Evolutionary conservation across 768 basidiomycete species (phyloP).

Genomic region (Atractiella rhizophila): DNA sequence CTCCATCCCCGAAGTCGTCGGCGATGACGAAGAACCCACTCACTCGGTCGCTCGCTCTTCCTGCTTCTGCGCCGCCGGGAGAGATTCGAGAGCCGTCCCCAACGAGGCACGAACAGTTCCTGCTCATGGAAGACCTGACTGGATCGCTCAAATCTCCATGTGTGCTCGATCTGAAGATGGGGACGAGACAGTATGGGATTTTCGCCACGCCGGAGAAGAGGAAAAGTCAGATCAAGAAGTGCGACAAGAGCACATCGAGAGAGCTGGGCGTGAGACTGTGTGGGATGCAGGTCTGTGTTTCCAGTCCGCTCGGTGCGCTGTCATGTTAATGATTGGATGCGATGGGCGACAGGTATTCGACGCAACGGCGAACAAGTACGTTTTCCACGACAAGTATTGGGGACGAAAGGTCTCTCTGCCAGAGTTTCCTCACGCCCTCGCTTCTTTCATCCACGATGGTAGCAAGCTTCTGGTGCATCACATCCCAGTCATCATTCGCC

Average conservation of each 20-base stretch:
- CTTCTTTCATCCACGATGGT: slow-evolving; percentile 64
- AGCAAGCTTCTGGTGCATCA: slow-evolving; percentile 62
- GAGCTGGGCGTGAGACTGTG: slow-evolving; percentile 76
- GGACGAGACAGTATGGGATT: slow-evolving; percentile 94
- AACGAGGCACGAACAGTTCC: slow-evolving; percentile 85
- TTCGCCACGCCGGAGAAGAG: slow-evolving; percentile 78
- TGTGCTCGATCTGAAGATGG: slow-evolving; percentile 97
- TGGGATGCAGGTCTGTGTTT: slow-evolving; percentile 80
- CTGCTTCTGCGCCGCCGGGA: not conserved
- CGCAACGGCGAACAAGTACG: slow-evolving; percentile 50
- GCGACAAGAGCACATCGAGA: slow-evolving; percentile 80
- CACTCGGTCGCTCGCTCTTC: not conserved
- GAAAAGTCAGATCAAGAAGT: slow-evolving; percentile 96
- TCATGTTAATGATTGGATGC: not conserved
- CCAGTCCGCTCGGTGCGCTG: not conserved
- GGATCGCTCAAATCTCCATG: slow-evolving; percentile 74
- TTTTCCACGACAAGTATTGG: slow-evolving; percentile 84
- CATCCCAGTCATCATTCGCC: slow-evolving; percentile 69
- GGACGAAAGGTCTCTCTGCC: slow-evolving; percentile 69
- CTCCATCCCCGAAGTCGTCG: not conserved
- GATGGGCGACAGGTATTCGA: slow-evolving; percentile 57
- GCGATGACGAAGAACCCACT: not conserved
- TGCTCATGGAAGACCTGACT: slow-evolving; percentile 95
- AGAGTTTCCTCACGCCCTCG: slow-evolving; percentile 58
- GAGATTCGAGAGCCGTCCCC: slow-evolving; percentile 1